Conservation (phyloP, 371 early-diverging fungal genomes). For the Polyrhizophydium stewartii region DNA sequence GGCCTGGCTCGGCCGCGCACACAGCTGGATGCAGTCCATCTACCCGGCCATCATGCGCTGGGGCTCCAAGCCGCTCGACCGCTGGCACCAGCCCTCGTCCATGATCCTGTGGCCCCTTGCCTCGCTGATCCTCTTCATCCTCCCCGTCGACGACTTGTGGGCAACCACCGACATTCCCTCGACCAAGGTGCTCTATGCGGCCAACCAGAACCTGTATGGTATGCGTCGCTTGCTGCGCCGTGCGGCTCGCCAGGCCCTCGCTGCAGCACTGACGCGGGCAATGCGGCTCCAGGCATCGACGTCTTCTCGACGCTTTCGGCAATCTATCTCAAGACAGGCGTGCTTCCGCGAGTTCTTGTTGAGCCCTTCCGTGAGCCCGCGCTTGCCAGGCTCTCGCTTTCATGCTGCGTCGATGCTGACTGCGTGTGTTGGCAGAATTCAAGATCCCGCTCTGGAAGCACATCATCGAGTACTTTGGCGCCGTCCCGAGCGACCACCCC, state of each 20-base stretch:
- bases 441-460: slow-evolving; percentile 28
- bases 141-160: slow-evolving; percentile 12
- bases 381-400: not conserved
- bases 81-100: slow-evolving; percentile 13
- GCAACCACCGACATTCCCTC: not conserved
- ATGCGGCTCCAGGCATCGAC: slow-evolving; percentile 10
- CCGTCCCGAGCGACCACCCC: slow-evolving; percentile 8
- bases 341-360: slow-evolving; percentile 7
- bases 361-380: slow-evolving; percentile 15
- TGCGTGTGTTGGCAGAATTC: slow-evolving; percentile 12
- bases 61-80: slow-evolving; percentile 8
- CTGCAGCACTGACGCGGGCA: not conserved
- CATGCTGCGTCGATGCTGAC: not conserved
- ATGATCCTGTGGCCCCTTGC: slow-evolving; percentile 12
- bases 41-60: not conserved
- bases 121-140: slow-evolving; percentile 7
- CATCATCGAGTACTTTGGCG: slow-evolving; percentile 24
- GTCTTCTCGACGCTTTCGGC: slow-evolving; percentile 12
- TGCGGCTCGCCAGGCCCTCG: not conserved
- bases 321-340: slow-evolving; percentile 18
- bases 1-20: not conserved
- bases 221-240: not conserved
- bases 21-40: not conserved
- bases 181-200: slow-evolving; percentile 5
- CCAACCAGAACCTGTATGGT: slow-evolving; percentile 15